A percentile compares a stretch with the other conserved stretches of the same genome.
Evolutionary conservation across 1,139 yeast genomes (phyloP).

Genomic region (Magnusiomyces tetraspermus): DNA sequence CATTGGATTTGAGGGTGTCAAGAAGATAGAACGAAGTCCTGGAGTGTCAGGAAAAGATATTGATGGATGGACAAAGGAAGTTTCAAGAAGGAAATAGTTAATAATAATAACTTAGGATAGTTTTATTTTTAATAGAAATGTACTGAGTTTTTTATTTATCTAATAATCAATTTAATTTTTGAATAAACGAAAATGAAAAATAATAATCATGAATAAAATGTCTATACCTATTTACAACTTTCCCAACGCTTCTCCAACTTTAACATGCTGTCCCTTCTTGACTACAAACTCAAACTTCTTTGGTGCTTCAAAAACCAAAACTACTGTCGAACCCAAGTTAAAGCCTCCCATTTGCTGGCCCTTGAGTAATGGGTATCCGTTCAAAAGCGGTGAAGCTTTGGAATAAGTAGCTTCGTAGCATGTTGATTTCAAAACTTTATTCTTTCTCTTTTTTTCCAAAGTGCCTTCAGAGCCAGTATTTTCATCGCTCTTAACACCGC

Average conservation of each 20-base stretch:
- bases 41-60: constrained; percentile 65
- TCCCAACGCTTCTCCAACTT: constrained; percentile 84
- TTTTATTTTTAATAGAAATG: background rate
- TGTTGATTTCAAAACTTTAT: constrained; percentile 52
- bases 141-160: background rate
- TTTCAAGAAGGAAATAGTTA: constrained; percentile 17
- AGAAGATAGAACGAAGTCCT: constrained; percentile 41
- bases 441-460: constrained; percentile 14
- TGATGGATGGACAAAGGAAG: constrained; percentile 54
- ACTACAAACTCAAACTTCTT: constrained; percentile 58
- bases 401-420: constrained; percentile 93
- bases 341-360: constrained; percentile 98
- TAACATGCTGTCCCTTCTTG: constrained; percentile 62
- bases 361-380: constrained; percentile 80
- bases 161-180: background rate
- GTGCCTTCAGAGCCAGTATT: too few relatives aligned
- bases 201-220: background rate
- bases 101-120: background rate
- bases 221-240: background rate
- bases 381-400: constrained; percentile 66
- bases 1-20: constrained; percentile 46
- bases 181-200: too few relatives aligned
- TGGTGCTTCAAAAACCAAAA: constrained; percentile 94
- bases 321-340: constrained; percentile 91
- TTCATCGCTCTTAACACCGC: background rate